Evolutionary conservation across 2,329 filamentous ascomycete species (phyloP), one percentile per base, ranked within the genome.

Genomic region (Madurella fahalii): DNA sequence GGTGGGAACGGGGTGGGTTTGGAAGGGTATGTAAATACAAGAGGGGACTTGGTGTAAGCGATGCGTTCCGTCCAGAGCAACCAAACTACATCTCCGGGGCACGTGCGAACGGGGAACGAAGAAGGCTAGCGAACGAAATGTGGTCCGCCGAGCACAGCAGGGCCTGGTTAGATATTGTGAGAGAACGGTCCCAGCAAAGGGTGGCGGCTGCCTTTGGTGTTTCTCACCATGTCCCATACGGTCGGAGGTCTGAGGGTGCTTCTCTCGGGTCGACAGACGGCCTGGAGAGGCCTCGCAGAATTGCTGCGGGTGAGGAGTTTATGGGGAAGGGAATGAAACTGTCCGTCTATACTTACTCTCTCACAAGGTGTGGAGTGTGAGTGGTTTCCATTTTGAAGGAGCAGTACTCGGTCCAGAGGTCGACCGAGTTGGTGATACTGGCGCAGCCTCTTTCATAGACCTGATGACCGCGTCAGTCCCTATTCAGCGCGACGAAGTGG

Each of bases 391-490:
- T 91, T 73, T 97, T 97, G 83, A 97, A 97, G 67, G 86, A 83
- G 77, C 93, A 97, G 77, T 96, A 99, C 67, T 95, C 92, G 50
- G 90, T 89, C 94, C 94, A 99, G 57, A 99, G 79, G 70, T 99
- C 94, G 66, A 96, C 92, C 37, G 93, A 97, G 68, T 89, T 90
- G 53, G 88, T 87, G 67, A 97, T 91, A 73, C 90, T 94, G 42
- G 92, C 90, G 66, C 96, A 88, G 63, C 94, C 94, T 70, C 94
- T 85, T 75, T 99, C 94, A 67, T 96, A 99, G 47, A 96, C 86
- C 90, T 95, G 64, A 31, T 7, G 16, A 13, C 20, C 15, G 7
- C 30, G 47, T 63, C 32, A 61, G 30, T 34, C n/a, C 7, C 47
- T 9, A n/a, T 3, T 16, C 53, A 13, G 41, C 32, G 18, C 47